These are phyloP conservation scores for Tagetes erecta DNA, from an alignment of 129 eudicot species.

Conservation along the genomic window DNA sequence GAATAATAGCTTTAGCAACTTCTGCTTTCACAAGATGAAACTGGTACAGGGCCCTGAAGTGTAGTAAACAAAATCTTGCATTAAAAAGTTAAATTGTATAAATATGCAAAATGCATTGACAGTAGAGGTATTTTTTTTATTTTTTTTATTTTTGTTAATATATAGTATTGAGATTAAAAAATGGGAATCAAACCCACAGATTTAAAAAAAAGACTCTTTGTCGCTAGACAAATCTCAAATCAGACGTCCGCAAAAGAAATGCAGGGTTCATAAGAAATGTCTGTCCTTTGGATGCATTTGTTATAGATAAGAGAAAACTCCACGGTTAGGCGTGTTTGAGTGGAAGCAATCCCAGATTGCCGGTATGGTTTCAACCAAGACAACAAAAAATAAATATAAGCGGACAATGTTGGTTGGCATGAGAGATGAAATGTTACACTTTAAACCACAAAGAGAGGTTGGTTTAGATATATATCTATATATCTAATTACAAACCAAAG, in stretches of 20 bases:
- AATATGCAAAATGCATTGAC: background rate
- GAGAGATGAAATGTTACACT: too few relatives aligned
- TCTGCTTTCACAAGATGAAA: constrained; percentile 94
- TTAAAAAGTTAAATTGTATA: background rate
- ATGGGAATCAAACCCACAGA: background rate
- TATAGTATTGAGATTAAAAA: background rate
- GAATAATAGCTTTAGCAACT: constrained; percentile 74
- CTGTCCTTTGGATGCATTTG: too few relatives aligned
- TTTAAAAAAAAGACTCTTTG: too few relatives aligned
- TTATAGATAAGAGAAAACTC: too few relatives aligned
- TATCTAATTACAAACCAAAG: background rate
- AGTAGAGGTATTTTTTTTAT: background rate
- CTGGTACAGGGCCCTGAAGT: constrained; percentile 88
- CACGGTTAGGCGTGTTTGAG: too few relatives aligned
- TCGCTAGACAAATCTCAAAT: too few relatives aligned
- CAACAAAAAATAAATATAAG: too few relatives aligned
- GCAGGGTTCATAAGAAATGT: too few relatives aligned
- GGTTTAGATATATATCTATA: background rate
- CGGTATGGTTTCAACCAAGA: too few relatives aligned
- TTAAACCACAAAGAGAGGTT: background rate
- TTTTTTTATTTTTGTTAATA: background rate
- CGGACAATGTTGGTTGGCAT: too few relatives aligned
- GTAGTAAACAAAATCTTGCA: constrained; percentile 1
- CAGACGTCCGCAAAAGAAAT: too few relatives aligned
- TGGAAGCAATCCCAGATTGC: too few relatives aligned